phyloP scores from a whole-genome alignment of 257 asterid species.

The Ilex aquifolium region DNA sequence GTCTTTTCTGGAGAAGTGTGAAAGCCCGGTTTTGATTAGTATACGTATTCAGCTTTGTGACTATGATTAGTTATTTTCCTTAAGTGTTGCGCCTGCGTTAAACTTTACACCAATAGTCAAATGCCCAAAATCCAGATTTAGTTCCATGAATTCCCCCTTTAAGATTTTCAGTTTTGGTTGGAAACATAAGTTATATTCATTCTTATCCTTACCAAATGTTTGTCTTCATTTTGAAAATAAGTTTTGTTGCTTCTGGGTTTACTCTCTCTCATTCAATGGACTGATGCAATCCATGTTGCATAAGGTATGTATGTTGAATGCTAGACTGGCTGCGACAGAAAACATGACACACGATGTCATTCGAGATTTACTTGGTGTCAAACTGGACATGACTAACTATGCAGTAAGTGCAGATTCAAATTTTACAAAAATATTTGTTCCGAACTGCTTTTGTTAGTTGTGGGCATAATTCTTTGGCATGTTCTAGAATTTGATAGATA shows the following conservation, averaged over 20 bases:
- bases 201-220: too few species aligned
- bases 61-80: too few species aligned
- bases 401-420: slow-evolving; percentile 48
- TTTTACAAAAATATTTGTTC: neutral
- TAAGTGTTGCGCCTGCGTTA: too few species aligned
- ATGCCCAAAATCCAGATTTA: too few species aligned
- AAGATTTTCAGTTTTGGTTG: too few species aligned
- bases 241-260: too few species aligned
- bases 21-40: neutral
- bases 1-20: neutral
- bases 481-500: slow-evolving; percentile 58
- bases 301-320: slow-evolving; percentile 70
- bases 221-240: too few species aligned
- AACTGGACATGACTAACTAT: slow-evolving; percentile 74
- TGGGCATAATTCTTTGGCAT: slow-evolving; percentile 6
- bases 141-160: too few species aligned
- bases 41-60: neutral
- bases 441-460: slow-evolving; percentile 8
- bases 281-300: slow-evolving; percentile 5
- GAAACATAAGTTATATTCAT: too few species aligned
- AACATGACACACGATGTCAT: slow-evolving; percentile 96
- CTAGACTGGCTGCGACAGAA: slow-evolving; percentile 78
- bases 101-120: too few species aligned
- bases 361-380: slow-evolving; percentile 89
- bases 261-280: too few species aligned